Percentiles rank a stretch among this genome's conserved stretches.
These are phyloP conservation scores for Ustilago tritici DNA, from an alignment of 1,284 basidiomycete species.

Conservation along the genomic window DNA sequence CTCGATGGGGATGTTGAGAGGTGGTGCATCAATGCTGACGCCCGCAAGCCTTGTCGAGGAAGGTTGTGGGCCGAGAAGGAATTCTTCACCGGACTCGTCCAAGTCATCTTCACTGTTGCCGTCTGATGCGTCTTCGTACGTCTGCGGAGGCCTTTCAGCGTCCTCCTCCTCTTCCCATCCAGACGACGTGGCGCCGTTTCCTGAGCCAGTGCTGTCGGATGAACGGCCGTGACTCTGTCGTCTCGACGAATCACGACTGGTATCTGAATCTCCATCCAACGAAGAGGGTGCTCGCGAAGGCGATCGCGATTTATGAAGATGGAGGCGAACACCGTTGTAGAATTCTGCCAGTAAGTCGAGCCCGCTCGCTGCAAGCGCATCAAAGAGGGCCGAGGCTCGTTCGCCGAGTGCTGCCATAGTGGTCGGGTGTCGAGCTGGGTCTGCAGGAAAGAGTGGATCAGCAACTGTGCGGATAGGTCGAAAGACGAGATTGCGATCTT, in stretches of 20 bases:
- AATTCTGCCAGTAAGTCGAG: constrained; percentile 39
- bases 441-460: constrained; percentile 13
- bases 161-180: constrained; percentile 14
- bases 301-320: not conserved
- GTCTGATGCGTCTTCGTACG: constrained; percentile 4
- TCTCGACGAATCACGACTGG: constrained; percentile 30
- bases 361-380: constrained; percentile 8
- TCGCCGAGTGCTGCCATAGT: not conserved
- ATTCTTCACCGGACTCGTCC: constrained; percentile 1
- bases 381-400: constrained; percentile 8
- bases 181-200: constrained; percentile 3
- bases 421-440: not conserved
- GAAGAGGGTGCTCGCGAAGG: constrained; percentile 1
- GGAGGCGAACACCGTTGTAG: constrained; percentile 11
- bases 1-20: constrained; percentile 51
- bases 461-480: constrained; percentile 22
- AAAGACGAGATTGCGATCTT: constrained; percentile 45
- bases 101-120: constrained; percentile 12
- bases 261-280: constrained; percentile 21
- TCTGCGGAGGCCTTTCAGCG: not conserved
- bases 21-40: constrained; percentile 23
- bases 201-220: constrained; percentile 9
- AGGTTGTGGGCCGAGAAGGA: not conserved
- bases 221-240: constrained; percentile 15
- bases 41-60: not conserved